Evolutionary conservation across 2,329 filamentous ascomycete species (phyloP).

Genomic region (Blastomyces parvus): DNA sequence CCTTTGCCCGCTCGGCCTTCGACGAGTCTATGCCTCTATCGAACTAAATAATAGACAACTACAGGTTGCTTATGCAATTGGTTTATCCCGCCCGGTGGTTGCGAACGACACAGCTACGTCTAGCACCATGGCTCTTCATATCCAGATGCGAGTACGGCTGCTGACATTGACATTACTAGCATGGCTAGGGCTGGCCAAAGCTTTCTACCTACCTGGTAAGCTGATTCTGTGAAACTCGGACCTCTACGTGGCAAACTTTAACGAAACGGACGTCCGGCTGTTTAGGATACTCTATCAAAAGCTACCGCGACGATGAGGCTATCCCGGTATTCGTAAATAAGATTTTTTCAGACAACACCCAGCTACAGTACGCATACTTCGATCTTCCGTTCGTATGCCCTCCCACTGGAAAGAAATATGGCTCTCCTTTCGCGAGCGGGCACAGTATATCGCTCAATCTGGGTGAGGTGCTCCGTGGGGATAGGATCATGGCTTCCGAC

Average conservation of each 20-base stretch:
- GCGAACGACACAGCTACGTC: conserved; percentile 3
- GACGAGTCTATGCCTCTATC: not conserved
- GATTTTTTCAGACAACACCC: conserved; percentile 78
- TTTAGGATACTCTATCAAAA: conserved; percentile 71
- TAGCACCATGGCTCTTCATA: conserved; percentile 19
- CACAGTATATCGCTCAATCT: conserved; percentile 73
- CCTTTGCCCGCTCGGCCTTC: not conserved
- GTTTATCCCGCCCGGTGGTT: not conserved
- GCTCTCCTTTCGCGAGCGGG: conserved; percentile 61
- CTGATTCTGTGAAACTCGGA: conserved; percentile 18
- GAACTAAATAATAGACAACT: not conserved
- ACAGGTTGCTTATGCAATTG: not conserved
- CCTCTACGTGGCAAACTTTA: not conserved
- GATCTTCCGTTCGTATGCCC: conserved; percentile 82
- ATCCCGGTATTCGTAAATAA: conserved; percentile 88
- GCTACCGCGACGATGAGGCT: conserved; percentile 63
- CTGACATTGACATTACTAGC: conserved; percentile 21
- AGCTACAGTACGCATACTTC: conserved; percentile 85
- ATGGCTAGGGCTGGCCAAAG: conserved; percentile 47
- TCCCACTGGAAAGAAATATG: conserved; percentile 57
- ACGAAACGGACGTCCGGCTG: not conserved
- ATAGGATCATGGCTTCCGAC: conserved; percentile 75
- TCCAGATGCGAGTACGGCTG: conserved; percentile 26
- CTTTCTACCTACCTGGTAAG: conserved; percentile 79
- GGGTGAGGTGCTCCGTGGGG: conserved; percentile 76